Evolutionary conservation across 768 basidiomycete genomes (phyloP).

Genomic region (Pleurotus salmoneostramineus): DNA sequence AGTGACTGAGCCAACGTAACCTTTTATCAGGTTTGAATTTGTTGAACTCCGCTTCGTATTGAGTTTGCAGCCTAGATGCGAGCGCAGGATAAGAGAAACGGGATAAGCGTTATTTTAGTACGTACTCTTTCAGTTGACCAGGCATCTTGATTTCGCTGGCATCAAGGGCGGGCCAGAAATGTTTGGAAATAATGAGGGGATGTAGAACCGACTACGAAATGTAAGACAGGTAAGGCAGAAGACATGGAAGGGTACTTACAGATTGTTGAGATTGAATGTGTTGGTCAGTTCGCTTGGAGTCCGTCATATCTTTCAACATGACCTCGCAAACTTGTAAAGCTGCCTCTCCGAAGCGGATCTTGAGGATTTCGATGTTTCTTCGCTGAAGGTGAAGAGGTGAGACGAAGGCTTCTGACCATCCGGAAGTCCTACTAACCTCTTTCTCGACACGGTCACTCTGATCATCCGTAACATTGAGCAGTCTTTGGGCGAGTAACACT

Average conservation of each 20-base stretch:
- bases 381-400: constrained; percentile 44
- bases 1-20: constrained; percentile 84
- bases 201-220: constrained; percentile 62
- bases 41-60: constrained; percentile 75
- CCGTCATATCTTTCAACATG: constrained; percentile 96
- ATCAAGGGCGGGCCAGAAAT: constrained; percentile 93
- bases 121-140: constrained; percentile 78
- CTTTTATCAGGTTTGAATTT: constrained; percentile 90
- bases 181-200: constrained; percentile 86
- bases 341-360: constrained; percentile 92
- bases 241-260: constrained; percentile 35
- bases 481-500: constrained; percentile 81
- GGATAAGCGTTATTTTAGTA: not conserved
- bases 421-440: constrained; percentile 34
- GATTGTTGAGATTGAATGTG: constrained; percentile 73
- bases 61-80: constrained; percentile 57
- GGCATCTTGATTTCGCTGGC: constrained; percentile 74
- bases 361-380: constrained; percentile 89
- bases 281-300: constrained; percentile 87
- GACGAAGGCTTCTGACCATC: not conserved
- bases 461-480: constrained; percentile 78
- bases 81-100: constrained; percentile 3
- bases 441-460: constrained; percentile 75
- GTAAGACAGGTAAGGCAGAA: not conserved
- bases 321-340: constrained; percentile 95